A percentile compares a stretch with the other conserved stretches of the same genome.
Conservation (phyloP, 2,329 filamentous ascomycete genomes). For the Penicillium sp. region DNA sequence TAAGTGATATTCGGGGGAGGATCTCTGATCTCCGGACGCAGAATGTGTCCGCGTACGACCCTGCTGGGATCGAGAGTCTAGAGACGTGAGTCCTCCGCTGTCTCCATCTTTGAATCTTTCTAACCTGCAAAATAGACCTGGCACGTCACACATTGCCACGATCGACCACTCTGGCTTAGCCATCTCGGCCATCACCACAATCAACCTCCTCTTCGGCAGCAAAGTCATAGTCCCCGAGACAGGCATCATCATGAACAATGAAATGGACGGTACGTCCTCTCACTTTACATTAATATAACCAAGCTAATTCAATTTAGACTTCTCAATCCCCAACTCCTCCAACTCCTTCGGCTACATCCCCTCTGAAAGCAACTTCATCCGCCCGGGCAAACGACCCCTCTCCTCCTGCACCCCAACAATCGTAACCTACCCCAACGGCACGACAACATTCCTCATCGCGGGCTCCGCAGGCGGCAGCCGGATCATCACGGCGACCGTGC, state of each 20-base stretch:
- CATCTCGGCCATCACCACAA: constrained; percentile 80
- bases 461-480: constrained; percentile 81
- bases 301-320: constrained; percentile 71
- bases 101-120: not conserved
- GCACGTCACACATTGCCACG: constrained; percentile 62
- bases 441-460: constrained; percentile 68
- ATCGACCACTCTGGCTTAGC: constrained; percentile 76
- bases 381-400: constrained; percentile 78
- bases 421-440: constrained; percentile 68
- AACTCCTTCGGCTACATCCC: constrained; percentile 89
- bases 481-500: constrained; percentile 80
- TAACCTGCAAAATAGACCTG: constrained; percentile 40
- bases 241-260: constrained; percentile 75
- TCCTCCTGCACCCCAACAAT: constrained; percentile 83
- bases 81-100: constrained; percentile 55
- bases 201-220: constrained; percentile 86
- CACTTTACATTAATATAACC: constrained; percentile 1
- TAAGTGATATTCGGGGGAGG: constrained; percentile 63
- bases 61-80: constrained; percentile 66
- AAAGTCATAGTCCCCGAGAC: constrained; percentile 79
- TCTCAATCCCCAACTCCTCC: constrained; percentile 76
- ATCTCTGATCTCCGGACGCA: constrained; percentile 77
- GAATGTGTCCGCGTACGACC: constrained; percentile 75
- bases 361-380: constrained; percentile 78
- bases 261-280: constrained; percentile 58